Conservation (phyloP, 192 early-diverging fungal species). For the Kappamyces sp. region DNA sequence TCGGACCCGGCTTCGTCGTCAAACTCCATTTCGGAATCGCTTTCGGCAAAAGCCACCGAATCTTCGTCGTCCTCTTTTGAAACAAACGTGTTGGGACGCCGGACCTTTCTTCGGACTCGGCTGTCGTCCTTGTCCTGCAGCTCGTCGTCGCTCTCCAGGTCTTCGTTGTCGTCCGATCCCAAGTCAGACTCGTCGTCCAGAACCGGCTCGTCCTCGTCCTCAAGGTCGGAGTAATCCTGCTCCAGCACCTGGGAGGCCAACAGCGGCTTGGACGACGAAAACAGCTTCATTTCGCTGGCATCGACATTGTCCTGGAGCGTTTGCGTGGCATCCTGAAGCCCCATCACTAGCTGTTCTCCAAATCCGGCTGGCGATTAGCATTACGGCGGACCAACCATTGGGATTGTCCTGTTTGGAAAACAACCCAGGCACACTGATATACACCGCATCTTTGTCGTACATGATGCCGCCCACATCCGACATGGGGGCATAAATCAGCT, state of each 20-base stretch:
- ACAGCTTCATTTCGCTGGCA: constrained; percentile 62
- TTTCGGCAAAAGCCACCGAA: constrained; percentile 48
- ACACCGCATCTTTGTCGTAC: constrained; percentile 99
- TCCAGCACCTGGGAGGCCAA: constrained; percentile 24
- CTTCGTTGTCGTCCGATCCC: constrained; percentile 36
- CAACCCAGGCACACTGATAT: constrained; percentile 89
- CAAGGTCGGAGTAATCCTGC: constrained; percentile 39
- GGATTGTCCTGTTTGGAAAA: constrained; percentile 61
- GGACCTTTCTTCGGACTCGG: constrained; percentile 8
- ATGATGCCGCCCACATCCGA: constrained; percentile 95
- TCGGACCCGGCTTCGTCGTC: constrained; percentile 31
- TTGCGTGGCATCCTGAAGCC: constrained; percentile 76
- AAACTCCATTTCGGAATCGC: constrained; percentile 70
- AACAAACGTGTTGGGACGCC: constrained; percentile 19
- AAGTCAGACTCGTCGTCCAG: constrained; percentile 20
- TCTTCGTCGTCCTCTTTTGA: constrained; percentile 40
- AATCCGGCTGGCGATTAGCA: constrained; percentile 48
- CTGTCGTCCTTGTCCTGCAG: constrained; percentile 30
- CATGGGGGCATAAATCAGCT: constrained; percentile 97
- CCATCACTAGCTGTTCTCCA: constrained; percentile 90
- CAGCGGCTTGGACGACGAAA: constrained; percentile 57
- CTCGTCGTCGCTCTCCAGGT: constrained; percentile 35
- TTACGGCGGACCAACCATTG: constrained; percentile 29
- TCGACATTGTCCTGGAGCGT: constrained; percentile 69
- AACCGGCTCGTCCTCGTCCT: constrained; percentile 33